phyloP scores from a whole-genome alignment of 768 basidiomycete species.

The Grammothele lineata region DNA sequence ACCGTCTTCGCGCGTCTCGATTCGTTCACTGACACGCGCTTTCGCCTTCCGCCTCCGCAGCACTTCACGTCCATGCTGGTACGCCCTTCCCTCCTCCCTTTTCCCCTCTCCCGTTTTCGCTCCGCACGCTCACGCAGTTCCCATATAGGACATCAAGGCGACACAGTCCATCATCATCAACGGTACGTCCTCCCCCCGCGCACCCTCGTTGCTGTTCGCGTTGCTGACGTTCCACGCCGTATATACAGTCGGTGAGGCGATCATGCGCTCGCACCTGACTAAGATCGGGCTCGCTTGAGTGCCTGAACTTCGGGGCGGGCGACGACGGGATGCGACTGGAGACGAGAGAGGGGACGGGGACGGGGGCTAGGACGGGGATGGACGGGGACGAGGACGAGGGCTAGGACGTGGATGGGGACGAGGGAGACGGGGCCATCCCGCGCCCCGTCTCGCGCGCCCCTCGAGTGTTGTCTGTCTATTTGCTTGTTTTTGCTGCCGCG shows the following conservation, averaged over 20 bases:
- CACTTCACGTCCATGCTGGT: conserved; percentile 30
- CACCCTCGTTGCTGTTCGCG: background rate
- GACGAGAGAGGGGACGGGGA: too few species aligned
- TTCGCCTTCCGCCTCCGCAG: conserved; percentile 9
- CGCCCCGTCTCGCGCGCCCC: background rate
- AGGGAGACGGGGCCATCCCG: background rate
- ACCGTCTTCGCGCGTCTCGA: too few species aligned
- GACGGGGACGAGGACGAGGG: background rate
- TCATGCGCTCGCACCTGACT: conserved; percentile 26
- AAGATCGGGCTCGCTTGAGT: conserved; percentile 27
- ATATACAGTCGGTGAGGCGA: conserved; percentile 26
- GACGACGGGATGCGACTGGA: too few species aligned
- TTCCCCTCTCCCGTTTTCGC: background rate
- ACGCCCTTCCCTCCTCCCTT: conserved; percentile 1
- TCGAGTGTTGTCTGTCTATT: background rate
- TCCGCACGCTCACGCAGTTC: background rate
- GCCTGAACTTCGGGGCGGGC: too few species aligned
- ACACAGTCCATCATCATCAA: conserved; percentile 82
- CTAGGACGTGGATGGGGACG: background rate
- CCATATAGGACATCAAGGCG: conserved; percentile 67
- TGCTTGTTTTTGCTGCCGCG: background rate
- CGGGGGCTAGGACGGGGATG: background rate
- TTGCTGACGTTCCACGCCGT: conserved; percentile 1
- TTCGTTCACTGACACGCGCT: background rate
- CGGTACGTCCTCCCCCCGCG: conserved; percentile 37